These are phyloP conservation scores for Lachancea waltii DNA, from an alignment of 805 yeast genomes.

Conservation along the genomic window DNA sequence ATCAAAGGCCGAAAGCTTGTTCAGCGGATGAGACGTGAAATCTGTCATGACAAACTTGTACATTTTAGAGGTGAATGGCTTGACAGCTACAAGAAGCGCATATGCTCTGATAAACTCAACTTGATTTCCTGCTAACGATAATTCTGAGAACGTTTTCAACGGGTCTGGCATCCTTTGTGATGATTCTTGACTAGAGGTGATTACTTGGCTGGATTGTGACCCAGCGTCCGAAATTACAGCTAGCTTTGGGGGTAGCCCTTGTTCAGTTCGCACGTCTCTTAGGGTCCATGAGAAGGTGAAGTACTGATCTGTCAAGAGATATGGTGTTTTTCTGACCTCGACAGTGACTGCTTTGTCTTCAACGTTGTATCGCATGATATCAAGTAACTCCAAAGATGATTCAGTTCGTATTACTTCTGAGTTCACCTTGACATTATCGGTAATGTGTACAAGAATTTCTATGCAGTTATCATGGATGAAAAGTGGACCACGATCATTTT, in stretches of 20 bases:
- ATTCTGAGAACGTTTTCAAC: slow-evolving; percentile 4
- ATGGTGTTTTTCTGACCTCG: slow-evolving; percentile 2
- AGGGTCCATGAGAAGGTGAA: slow-evolving; percentile 7
- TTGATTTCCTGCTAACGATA: slow-evolving; percentile 1
- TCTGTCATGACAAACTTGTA: slow-evolving; percentile 23
- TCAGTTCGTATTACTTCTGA: not conserved
- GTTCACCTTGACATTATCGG: slow-evolving; percentile 1
- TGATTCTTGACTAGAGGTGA: slow-evolving; percentile 2
- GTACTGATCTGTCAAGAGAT: slow-evolving; percentile 1
- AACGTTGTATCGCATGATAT: not conserved
- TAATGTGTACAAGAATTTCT: not conserved
- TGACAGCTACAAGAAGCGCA: slow-evolving; percentile 10
- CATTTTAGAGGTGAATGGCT: slow-evolving; percentile 4
- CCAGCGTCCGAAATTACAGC: too few relatives aligned
- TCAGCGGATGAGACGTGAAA: slow-evolving; percentile 19
- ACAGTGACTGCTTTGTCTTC: not conserved
- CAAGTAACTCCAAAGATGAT: not conserved
- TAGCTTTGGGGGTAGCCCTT: too few relatives aligned
- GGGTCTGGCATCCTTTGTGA: slow-evolving; percentile 6
- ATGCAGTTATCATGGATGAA: not conserved
- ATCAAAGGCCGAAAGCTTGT: slow-evolving; percentile 21
- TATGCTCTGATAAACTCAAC: slow-evolving; percentile 8
- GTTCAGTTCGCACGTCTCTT: slow-evolving; percentile 1
- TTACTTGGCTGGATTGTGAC: slow-evolving; percentile 1
- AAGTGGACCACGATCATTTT: not conserved